A percentile compares a stretch with the other conserved stretches of the same genome.
Evolutionary conservation across 768 basidiomycete species (phyloP).

Genomic region (Macrolepiota albuminosa): DNA sequence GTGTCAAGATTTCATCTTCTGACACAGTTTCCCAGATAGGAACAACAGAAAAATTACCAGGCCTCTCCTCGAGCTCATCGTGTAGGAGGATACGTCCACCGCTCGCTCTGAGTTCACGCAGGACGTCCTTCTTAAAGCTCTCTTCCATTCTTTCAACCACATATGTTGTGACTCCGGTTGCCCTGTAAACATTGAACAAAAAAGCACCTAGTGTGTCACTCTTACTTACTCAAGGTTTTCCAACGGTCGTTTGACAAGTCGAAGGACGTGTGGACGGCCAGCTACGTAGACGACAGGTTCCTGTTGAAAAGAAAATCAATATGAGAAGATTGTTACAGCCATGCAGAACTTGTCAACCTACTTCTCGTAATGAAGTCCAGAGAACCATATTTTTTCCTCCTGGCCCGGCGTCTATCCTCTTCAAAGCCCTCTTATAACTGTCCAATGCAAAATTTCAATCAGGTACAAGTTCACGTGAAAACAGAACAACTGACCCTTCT

Average conservation of each 20-base stretch:
- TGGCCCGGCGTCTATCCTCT: constrained; percentile 75
- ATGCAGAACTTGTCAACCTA: constrained; percentile 21
- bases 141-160: constrained; percentile 92
- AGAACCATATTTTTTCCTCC: constrained; percentile 71
- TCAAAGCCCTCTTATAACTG: constrained; percentile 75
- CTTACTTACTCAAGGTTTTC: constrained; percentile 89
- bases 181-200: constrained; percentile 38
- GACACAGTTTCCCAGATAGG: constrained; percentile 91
- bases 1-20: constrained; percentile 82
- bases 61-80: constrained; percentile 92
- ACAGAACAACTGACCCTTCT: constrained; percentile 53
- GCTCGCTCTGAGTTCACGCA: constrained; percentile 69
- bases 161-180: constrained; percentile 87
- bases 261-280: constrained; percentile 85
- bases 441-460: background rate
- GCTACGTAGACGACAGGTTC: constrained; percentile 92
- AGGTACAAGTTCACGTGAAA: background rate
- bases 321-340: background rate
- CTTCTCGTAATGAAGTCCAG: constrained; percentile 97
- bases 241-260: constrained; percentile 80
- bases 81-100: constrained; percentile 84
- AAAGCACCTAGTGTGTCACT: background rate
- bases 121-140: constrained; percentile 81
- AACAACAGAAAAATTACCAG: constrained; percentile 85
- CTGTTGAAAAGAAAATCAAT: constrained; percentile 26